Base-by-base conservation (phyloP, 73 alveolate genomes). In the Loxodes magnus region DNA sequence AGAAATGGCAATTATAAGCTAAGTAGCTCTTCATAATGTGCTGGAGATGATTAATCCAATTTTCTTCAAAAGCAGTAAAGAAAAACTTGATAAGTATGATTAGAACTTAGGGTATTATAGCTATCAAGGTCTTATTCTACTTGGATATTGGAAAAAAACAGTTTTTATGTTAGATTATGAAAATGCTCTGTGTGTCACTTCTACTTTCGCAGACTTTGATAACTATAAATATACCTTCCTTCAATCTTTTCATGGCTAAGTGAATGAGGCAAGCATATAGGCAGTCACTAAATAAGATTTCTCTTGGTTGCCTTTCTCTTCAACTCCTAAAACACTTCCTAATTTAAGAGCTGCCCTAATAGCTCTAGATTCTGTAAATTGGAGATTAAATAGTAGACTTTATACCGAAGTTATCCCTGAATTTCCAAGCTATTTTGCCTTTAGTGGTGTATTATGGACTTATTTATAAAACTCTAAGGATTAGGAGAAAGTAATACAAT, bases 11-110 rank as follows among this genome's bases (percentile, higher is more conserved):
- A 41, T 77, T 6, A 34, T 85, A 9, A 91, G 92, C 14, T 74
- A 83, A 38, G 66, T 63, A 35, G 92, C 96, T 14, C 54, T 85
- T 22, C 96, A 85, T 42, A 81, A 80, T 51, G 78, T 77, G 4
- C 59, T 81, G 44, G 73, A 77, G 19, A 61, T 80, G 22, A 77
- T 86, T 0, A 73, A 76, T 56, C 89, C 92, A 1, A 79, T 64
- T 9, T 81, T 67, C 65, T 36, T 86, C 2, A 17, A 59, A 0
- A 14, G 63, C 17, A 51, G 74, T 10, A 72, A 69, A 51, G 67
- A 65, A 9, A 31, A 38, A 9, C 57, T 48, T 48, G 85, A 78
- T 55, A 24, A 36, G 28, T 12, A 33, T 33, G 27, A 10, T 5
- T 7, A 59, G 51, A 15, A 36, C 59, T 35, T 64, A 1, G 77